Percentiles rank a stretch among this genome's conserved stretches.
These are phyloP conservation scores for Mentha longifolia DNA, from an alignment of 257 asterid genomes.

Conservation along the genomic window DNA sequence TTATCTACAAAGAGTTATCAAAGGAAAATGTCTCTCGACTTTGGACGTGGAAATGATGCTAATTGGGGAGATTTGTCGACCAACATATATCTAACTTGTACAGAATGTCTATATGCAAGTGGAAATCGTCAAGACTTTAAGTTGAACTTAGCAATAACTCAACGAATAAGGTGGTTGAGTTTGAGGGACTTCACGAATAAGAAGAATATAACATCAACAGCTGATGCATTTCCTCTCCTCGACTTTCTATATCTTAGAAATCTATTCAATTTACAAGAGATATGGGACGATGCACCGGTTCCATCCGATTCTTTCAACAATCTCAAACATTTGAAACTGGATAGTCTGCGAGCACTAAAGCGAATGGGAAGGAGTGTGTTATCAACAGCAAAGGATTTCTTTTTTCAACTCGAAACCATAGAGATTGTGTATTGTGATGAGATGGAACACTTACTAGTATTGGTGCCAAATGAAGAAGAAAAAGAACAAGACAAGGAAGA, in stretches of 20 bases:
- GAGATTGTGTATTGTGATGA: not conserved
- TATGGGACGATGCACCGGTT: not conserved
- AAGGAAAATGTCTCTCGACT: not conserved
- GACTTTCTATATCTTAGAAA: not conserved
- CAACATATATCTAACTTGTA: not conserved
- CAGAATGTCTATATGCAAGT: not conserved
- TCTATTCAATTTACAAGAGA: not conserved
- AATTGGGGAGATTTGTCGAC: not conserved
- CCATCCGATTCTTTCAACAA: not conserved
- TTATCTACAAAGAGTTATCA: too few species aligned
- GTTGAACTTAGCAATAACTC: not conserved
- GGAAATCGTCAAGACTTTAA: not conserved
- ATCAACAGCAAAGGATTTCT: not conserved
- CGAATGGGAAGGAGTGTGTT: slow-evolving; percentile 1
- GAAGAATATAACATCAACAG: not conserved
- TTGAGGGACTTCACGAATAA: not conserved
- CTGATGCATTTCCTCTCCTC: not conserved
- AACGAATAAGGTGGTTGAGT: not conserved
- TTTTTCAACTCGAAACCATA: not conserved
- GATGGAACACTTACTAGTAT: slow-evolving; percentile 12
- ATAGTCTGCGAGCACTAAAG: not conserved
- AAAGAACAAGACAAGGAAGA: not conserved
- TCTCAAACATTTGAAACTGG: not conserved
- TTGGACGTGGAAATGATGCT: not conserved
- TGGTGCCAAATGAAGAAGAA: slow-evolving; percentile 13